Evolutionary conservation across 176 grass and related monocot species (phyloP).

Genomic region (Aegilops sharonensis): DNA sequence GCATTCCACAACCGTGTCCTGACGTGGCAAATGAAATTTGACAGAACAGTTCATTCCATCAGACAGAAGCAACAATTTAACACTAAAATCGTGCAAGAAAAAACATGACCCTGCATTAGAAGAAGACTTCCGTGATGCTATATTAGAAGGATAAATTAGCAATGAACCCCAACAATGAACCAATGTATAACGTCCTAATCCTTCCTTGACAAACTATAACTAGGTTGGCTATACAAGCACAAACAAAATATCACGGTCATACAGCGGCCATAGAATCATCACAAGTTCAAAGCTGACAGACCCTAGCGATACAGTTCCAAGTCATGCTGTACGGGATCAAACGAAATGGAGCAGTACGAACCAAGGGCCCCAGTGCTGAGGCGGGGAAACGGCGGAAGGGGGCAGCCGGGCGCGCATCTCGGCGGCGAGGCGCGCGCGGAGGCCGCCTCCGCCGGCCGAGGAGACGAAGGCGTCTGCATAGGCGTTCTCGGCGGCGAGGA

Average conservation of each 20-base stretch:
- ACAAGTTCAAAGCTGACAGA: not conserved
- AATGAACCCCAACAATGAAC: not conserved
- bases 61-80: not conserved
- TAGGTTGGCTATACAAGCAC: not conserved
- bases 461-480: conserved; percentile 74
- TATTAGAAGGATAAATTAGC: not conserved
- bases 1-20: not conserved
- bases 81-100: not conserved
- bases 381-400: conserved; percentile 48
- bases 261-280: not conserved
- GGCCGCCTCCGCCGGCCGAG: conserved; percentile 36
- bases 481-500: conserved; percentile 65
- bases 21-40: not conserved
- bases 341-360: conserved; percentile 5
- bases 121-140: not conserved
- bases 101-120: not conserved
- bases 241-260: not conserved
- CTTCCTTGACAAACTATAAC: not conserved
- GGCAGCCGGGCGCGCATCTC: conserved; percentile 80
- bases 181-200: not conserved
- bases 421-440: conserved; percentile 51
- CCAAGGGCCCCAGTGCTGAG: conserved; percentile 85
- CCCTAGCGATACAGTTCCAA: not conserved
- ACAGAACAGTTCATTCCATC: not conserved
- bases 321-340: not conserved